Conservation (phyloP, 225 moss, liverwort and hornwort genomes). For the Polytrichum formosum region DNA sequence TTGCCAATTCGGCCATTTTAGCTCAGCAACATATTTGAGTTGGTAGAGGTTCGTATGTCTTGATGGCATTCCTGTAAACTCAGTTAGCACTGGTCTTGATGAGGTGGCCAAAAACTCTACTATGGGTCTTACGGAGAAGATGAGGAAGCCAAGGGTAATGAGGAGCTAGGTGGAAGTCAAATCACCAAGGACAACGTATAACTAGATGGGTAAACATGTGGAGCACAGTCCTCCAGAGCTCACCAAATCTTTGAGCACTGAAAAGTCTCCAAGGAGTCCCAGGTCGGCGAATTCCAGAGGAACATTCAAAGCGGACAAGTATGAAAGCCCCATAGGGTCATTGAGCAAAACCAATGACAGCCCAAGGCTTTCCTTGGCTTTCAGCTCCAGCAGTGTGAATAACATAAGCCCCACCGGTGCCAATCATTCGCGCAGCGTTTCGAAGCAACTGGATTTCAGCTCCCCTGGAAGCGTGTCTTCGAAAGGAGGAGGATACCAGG, state of each 20-base stretch:
- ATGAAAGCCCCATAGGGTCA: conserved; percentile 27
- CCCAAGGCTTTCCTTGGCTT: conserved; percentile 18
- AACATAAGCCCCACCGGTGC: conserved; percentile 19
- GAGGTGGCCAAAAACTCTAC: too few species aligned
- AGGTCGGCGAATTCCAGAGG: conserved; percentile 11
- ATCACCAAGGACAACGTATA: too few species aligned
- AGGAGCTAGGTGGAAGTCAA: too few species aligned
- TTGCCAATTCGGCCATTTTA: too few species aligned
- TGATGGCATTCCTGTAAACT: too few species aligned
- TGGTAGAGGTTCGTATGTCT: too few species aligned
- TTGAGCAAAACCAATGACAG: conserved; percentile 23
- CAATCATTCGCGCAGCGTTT: conserved; percentile 13
- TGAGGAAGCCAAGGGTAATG: too few species aligned
- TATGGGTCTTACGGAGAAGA: too few species aligned
- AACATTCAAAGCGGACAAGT: conserved; percentile 12
- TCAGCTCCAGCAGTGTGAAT: conserved; percentile 21
- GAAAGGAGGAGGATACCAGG: conserved; percentile 13
- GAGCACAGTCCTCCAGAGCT: conserved; percentile 21
- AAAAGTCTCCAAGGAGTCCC: conserved; percentile 16
- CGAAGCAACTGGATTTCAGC: conserved; percentile 35
- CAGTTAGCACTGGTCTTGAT: too few species aligned
- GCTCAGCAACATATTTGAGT: too few species aligned
- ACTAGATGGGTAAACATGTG: conserved; percentile 20
- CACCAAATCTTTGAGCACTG: conserved; percentile 3
- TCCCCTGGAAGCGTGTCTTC: conserved; percentile 34